phyloP scores from a whole-genome alignment of 2,329 filamentous ascomycete genomes.

The Xylaria sp. region DNA sequence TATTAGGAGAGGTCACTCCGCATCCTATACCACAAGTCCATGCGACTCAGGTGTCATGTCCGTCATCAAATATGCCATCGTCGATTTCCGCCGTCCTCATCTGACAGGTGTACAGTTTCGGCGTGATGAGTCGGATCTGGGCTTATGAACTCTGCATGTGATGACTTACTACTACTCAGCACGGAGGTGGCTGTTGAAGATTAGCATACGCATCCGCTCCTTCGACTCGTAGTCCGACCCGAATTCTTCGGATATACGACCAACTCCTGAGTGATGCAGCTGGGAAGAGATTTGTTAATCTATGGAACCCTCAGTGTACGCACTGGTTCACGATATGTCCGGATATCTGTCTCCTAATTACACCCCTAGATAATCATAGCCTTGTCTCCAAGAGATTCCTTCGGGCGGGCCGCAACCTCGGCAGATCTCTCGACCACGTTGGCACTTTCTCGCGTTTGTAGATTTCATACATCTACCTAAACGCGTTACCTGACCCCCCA shows the following conservation, averaged over 20 bases:
- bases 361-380: not conserved
- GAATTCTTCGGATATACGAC: not conserved
- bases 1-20: not conserved
- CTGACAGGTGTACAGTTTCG: not conserved
- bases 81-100: not conserved
- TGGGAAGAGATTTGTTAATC: not conserved
- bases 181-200: not conserved
- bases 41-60: not conserved
- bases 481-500: not conserved
- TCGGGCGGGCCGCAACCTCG: not conserved
- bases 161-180: not conserved
- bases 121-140: not conserved
- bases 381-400: not conserved
- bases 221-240: not conserved
- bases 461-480: not conserved
- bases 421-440: not conserved
- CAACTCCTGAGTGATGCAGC: not conserved
- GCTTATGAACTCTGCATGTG: not conserved
- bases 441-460: not conserved
- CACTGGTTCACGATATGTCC: not conserved
- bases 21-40: not conserved
- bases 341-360: not conserved
- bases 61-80: not conserved
- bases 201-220: not conserved
- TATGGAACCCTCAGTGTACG: not conserved